Conservation (phyloP, 106 monocot species). For the Cymbidium sinense region DNA sequence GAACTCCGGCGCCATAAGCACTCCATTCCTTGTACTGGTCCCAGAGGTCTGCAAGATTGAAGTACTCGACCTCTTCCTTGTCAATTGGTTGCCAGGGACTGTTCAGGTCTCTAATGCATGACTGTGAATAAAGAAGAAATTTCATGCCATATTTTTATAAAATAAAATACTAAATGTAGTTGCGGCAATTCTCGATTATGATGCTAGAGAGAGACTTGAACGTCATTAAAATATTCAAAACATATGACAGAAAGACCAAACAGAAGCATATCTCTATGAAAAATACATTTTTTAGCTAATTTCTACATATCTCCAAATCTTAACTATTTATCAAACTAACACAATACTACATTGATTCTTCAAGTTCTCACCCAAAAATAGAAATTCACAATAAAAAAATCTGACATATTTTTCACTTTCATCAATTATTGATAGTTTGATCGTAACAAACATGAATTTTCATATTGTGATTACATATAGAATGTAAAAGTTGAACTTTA, state of each 20-base stretch:
- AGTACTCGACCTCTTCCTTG: constrained; percentile 30
- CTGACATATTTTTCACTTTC: no score
- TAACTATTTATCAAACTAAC: not conserved
- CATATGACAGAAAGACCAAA: not conserved
- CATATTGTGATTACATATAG: no score
- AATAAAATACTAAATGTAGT: not conserved
- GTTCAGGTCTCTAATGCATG: constrained; percentile 20
- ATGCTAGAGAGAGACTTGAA: not conserved
- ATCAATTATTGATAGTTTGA: no score
- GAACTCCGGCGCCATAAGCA: constrained; percentile 56
- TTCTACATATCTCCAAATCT: not conserved
- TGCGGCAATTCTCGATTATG: not conserved
- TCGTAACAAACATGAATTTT: no score
- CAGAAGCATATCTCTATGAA: not conserved
- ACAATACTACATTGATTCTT: not conserved
- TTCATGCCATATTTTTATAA: not conserved
- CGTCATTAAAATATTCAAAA: not conserved
- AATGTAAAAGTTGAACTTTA: no score
- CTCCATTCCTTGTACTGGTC: constrained; percentile 77
- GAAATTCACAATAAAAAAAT: not conserved
- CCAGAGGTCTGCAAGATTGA: constrained; percentile 77
- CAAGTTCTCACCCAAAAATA: not conserved
- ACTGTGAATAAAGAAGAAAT: constrained; percentile 13
- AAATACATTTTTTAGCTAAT: not conserved
- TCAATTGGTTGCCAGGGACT: constrained; percentile 16